Evolutionary conservation across 164 flowering plant genomes (phyloP), one percentile per base, ranked within the genome.

Genomic region (Chloranthus sessilifolius): DNA sequence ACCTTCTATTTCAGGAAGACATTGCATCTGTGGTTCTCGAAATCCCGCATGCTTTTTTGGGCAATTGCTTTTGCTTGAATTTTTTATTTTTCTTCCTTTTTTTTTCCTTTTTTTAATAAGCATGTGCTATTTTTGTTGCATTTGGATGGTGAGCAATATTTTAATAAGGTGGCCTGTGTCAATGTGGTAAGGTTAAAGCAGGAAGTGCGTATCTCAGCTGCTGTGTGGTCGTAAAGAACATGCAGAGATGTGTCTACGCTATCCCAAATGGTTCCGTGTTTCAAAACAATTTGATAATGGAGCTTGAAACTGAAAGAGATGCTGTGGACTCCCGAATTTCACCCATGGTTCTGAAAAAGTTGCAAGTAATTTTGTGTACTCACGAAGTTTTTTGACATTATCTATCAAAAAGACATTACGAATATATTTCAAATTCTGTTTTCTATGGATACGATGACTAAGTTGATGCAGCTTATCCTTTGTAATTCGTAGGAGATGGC

Each of bases 201-300:
- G 94, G 92, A 54, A 68, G 30, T 38, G 58, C 74, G 39, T 85
- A 76, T 68, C 82, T 71, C 1, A 94, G 99, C 65, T 94, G 97
- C 64, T 87, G 99, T 60, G 82, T 75, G 47, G 84, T 89, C 58
- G 88, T 94, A 17, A 94, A 75, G 76, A 89, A 89, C 56, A 80
- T 81, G 78, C 85, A 80, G 61, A 80, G 97, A 71, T 85, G 99
- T 59, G 70, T 89, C 11, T 89, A 72, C 72, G 99, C 96, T 30
- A 66, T 94, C 55, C 99, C 99, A 56, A 65, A 61, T 47, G 64
- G 45, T 52, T 66, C 77, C 26, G 43, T 85, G 1, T 75, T 89
- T 64, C 64, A 64, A 28, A 63, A 69, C 56, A 78, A 77, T 47
- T 73, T 46, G 38, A 67, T 82, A 20, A 36, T 59, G 47, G 79